Conservation (phyloP, 192 early-diverging fungal species). For the Podila clonocystis region DNA sequence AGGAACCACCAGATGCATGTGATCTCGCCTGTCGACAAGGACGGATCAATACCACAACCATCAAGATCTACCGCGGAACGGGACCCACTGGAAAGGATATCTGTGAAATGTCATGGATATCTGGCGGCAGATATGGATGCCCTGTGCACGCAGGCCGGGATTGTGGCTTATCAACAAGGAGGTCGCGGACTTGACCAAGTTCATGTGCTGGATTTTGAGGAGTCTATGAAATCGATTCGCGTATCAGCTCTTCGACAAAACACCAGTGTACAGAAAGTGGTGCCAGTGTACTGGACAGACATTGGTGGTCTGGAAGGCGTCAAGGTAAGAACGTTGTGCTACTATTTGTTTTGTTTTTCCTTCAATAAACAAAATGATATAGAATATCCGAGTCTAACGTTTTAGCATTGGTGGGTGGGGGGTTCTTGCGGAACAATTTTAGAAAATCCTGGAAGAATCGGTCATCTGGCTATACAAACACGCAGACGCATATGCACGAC, state of each 20-base stretch:
- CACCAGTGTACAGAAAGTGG: constrained; percentile 55
- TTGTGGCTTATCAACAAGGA: constrained; percentile 21
- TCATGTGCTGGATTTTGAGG: constrained; percentile 55
- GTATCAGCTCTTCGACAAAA: constrained; percentile 42
- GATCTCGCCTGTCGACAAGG: background rate
- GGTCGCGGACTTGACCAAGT: constrained; percentile 38
- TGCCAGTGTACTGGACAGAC: constrained; percentile 73
- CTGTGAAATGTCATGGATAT: constrained; percentile 64
- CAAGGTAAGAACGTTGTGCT: constrained; percentile 60
- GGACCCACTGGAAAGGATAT: constrained; percentile 32
- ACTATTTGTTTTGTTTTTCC: background rate
- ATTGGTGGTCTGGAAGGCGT: constrained; percentile 81
- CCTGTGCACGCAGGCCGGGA: constrained; percentile 49
- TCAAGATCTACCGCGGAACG: background rate
- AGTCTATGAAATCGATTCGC: constrained; percentile 40
- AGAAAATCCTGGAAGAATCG: constrained; percentile 76
- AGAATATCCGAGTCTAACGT: background rate
- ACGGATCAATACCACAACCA: background rate
- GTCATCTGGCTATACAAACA: constrained; percentile 83
- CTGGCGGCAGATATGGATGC: constrained; percentile 61
- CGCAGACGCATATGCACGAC: constrained; percentile 65
- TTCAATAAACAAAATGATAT: background rate
- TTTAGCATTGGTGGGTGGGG: background rate
- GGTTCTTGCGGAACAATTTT: background rate
- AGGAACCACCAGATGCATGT: constrained; percentile 10